Base-by-base conservation (phyloP, 1,139 yeast genomes). In the Pneumocystis carinii region DNA sequence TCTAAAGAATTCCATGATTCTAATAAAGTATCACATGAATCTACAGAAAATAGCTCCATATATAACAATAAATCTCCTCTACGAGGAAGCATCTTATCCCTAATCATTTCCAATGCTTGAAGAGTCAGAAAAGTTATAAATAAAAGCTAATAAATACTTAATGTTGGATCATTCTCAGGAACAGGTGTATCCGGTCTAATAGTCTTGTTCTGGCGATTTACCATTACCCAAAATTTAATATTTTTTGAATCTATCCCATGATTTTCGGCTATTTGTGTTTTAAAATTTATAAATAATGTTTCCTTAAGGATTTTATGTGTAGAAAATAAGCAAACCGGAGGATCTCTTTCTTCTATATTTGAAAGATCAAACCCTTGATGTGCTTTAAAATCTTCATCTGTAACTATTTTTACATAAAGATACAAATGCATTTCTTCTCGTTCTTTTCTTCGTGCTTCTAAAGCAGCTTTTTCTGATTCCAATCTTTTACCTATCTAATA, bases 351-450 rank as follows among this genome's bases (percentile, higher is more conserved):
- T 17, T 48, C 41, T 48, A 63, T 36, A 60, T 60, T 67, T 17
- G 86, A 87, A 60, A 86, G 72, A 72, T 90, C 97, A 72, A 87
- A 86, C 0, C 95, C 95, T 69, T 82, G 78, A 71, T 82, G 86
- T 62, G 80, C 75, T 65, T 76, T 75, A 70, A 87, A 84, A 62
- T 83, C 81, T 2, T 75, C 72, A 7, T 75, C 72, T 1, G 84
- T 78, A 62, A 82, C 81, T 48, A 87, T 75, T 66, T 82, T 80
- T 60, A 87, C 80, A 64, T 79, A 80, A 64, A 84, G 79, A 72
- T 83, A 89, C 64, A 87, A 77, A 68, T 88, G 89, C 70, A 87
- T 89, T 71, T 90, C 97, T 69, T 86, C 90, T 62, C 80, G 78
- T 67, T 85, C 87, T 66, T 79, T 79, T 66, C 84, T 85, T n/a